Percentiles rank a stretch among this genome's conserved stretches.
These are phyloP conservation scores for Wallemia hederae DNA, from an alignment of 1,284 basidiomycete genomes.

Conservation along the genomic window DNA sequence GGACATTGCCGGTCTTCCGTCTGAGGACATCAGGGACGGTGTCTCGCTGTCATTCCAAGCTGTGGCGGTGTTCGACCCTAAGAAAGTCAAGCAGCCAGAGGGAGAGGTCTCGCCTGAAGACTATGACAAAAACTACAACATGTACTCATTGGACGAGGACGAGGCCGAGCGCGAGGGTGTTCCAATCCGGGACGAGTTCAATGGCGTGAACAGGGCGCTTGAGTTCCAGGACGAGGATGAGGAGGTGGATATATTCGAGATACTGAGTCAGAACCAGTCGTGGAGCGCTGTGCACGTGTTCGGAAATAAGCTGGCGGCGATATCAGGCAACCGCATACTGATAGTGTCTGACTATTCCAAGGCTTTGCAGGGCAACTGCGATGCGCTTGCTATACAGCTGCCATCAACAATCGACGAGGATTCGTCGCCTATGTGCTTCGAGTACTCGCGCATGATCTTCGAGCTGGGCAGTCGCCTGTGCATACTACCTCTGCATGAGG, in stretches of 20 bases:
- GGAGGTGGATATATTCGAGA: background rate
- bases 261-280: background rate
- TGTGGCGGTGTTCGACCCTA: no score
- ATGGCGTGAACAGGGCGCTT: no score
- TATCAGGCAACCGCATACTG: background rate
- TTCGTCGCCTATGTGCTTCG: background rate
- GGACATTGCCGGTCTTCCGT: no score
- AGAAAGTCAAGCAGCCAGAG: no score
- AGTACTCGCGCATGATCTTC: background rate
- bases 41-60: background rate
- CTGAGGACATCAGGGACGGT: background rate
- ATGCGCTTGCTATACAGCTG: background rate
- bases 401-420: background rate
- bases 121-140: no score
- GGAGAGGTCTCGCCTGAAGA: no score
- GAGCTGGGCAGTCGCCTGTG: background rate
- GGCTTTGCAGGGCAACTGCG: background rate
- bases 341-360: background rate
- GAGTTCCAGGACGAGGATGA: background rate
- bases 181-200: no score
- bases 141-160: no score
- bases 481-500: background rate
- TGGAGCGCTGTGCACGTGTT: background rate
- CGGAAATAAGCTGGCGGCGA: background rate
- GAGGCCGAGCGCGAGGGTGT: no score